Conservation (phyloP, 768 basidiomycete species). For the Termitomyces sp. region DNA sequence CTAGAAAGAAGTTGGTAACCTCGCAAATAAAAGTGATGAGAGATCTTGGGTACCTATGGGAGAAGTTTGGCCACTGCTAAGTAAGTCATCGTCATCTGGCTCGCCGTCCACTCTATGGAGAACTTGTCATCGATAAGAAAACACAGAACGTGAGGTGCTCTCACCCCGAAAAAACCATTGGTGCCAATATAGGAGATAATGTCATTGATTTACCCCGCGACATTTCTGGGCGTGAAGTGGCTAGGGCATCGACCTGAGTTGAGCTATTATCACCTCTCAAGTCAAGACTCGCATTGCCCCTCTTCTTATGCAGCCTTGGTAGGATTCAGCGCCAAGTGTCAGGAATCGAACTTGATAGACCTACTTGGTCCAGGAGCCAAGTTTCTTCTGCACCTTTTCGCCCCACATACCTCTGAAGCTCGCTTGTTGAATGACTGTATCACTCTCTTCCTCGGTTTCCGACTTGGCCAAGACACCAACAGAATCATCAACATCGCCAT, state of each 20-base stretch:
- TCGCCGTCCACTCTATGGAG: conserved; percentile 16
- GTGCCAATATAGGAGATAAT: conserved; percentile 29
- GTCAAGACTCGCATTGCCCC: conserved; percentile 15
- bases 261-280: conserved; percentile 6
- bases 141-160: not conserved
- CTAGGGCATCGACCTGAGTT: not conserved
- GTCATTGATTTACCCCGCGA: conserved; percentile 10
- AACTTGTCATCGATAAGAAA: not conserved
- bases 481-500: conserved; percentile 33
- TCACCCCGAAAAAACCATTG: conserved; percentile 24
- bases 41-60: conserved; percentile 44
- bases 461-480: conserved; percentile 16
- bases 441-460: conserved; percentile 46
- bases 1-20: conserved; percentile 1
- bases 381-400: conserved; percentile 36
- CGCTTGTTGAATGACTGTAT: conserved; percentile 17
- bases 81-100: conserved; percentile 54
- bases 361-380: conserved; percentile 41
- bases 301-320: conserved; percentile 21
- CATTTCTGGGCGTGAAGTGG: conserved; percentile 8
- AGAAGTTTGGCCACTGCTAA: conserved; percentile 76
- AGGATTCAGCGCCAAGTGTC: not conserved
- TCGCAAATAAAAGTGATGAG: not conserved
- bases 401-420: conserved; percentile 36
- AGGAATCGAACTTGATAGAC: conserved; percentile 7